phyloP scores from a whole-genome alignment of 176 grass and related monocot genomes.

The Triticum turgidum region DNA sequence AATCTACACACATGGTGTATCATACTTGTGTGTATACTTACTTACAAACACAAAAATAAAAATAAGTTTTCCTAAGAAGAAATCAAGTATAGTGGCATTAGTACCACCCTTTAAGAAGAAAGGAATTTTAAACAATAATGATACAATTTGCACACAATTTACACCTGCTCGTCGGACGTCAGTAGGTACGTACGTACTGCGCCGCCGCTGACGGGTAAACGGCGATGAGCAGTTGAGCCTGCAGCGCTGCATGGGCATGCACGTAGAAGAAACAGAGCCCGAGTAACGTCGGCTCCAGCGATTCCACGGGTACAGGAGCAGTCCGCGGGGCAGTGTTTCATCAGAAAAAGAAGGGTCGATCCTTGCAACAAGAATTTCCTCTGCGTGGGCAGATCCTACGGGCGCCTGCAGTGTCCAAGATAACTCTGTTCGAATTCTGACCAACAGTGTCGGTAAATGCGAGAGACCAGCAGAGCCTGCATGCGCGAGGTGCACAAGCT shows the following conservation, averaged over 20 bases:
- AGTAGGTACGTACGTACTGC: background rate
- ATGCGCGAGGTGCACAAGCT: background rate
- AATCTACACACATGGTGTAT: too few species aligned
- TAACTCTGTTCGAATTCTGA: background rate
- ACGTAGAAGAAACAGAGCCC: background rate
- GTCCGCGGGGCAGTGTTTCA: background rate
- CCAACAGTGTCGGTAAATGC: background rate
- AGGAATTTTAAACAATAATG: too few species aligned
- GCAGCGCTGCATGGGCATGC: background rate
- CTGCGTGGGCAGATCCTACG: background rate
- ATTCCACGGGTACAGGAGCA: background rate
- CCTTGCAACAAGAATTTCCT: background rate
- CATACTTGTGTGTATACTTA: too few species aligned
- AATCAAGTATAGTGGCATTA: too few species aligned
- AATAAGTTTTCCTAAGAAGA: too few species aligned
- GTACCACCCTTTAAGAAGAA: too few species aligned
- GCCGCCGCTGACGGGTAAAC: background rate
- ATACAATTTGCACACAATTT: too few species aligned
- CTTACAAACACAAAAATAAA: too few species aligned
- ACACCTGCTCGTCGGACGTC: background rate
- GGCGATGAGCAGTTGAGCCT: background rate
- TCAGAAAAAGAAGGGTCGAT: constrained; percentile 11
- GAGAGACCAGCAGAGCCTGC: background rate
- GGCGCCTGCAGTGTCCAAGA: too few species aligned
- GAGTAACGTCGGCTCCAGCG: background rate